phyloP scores from a whole-genome alignment of 2,329 filamentous ascomycete genomes.

The Triangularia setosa region DNA sequence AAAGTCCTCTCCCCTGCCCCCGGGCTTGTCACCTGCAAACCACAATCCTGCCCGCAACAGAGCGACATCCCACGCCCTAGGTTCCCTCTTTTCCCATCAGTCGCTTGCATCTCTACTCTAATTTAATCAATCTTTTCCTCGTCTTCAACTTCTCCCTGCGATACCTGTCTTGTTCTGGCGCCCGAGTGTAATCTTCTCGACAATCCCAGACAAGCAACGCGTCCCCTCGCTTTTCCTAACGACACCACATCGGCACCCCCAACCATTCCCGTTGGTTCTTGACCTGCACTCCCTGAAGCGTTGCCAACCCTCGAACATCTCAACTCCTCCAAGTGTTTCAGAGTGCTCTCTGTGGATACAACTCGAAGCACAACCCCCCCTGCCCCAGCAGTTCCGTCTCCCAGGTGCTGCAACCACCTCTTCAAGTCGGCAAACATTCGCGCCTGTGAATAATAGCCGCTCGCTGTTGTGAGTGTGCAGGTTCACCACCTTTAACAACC shows the following conservation, averaged over 20 bases:
- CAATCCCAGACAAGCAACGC: not conserved
- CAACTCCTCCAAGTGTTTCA: constrained; percentile 29
- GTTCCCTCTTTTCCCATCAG: constrained; percentile 18
- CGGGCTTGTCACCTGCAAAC: constrained; percentile 10
- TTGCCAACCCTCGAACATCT: constrained; percentile 25
- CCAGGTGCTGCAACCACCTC: constrained; percentile 9
- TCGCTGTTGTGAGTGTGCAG: not conserved
- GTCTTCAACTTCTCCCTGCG: not conserved
- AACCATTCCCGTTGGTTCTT: constrained; percentile 4
- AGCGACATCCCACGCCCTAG: constrained; percentile 11
- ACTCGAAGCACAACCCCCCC: constrained; percentile 18
- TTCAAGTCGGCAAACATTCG: constrained; percentile 8
- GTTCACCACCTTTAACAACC: constrained; percentile 2
- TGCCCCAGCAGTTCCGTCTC: constrained; percentile 9
- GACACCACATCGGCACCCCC: not conserved
- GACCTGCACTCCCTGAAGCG: constrained; percentile 6
- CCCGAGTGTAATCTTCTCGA: not conserved
- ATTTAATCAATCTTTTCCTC: constrained; percentile 4
- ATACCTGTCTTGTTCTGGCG: not conserved
- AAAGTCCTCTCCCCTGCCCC: constrained; percentile 12
- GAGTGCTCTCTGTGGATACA: constrained; percentile 22
- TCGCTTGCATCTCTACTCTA: not conserved
- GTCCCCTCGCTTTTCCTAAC: constrained; percentile 3
- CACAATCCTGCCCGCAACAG: constrained; percentile 5
- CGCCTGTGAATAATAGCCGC: not conserved